Percentiles rank a stretch among this genome's conserved stretches.
These are phyloP conservation scores for Cinchona pubescens DNA, from an alignment of 257 asterid species.

Conservation along the genomic window DNA sequence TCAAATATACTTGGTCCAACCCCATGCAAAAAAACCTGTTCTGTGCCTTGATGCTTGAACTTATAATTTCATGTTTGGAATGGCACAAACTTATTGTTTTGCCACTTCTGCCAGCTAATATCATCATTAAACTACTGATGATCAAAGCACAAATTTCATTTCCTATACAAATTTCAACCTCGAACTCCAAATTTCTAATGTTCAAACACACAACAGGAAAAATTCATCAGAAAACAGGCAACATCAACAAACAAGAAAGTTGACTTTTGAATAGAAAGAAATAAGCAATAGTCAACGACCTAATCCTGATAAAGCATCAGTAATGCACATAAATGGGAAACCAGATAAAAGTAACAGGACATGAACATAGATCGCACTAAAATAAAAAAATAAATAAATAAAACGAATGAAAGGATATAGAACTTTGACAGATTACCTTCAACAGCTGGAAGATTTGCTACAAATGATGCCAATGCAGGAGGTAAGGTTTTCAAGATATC, in stretches of 20 bases:
- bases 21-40: not conserved
- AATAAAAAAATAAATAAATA: not conserved
- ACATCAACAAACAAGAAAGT: too few species aligned
- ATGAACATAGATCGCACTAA: not conserved
- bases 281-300: too few species aligned
- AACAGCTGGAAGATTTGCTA: slow-evolving; percentile 65
- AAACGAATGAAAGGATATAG: not conserved
- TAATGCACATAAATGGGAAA: not conserved
- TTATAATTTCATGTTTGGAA: too few species aligned
- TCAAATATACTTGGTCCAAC: too few species aligned
- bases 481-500: slow-evolving; percentile 59
- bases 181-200: too few species aligned
- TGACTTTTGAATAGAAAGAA: too few species aligned
- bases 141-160: not conserved
- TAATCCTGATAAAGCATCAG: not conserved
- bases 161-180: too few species aligned
- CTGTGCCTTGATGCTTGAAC: not conserved
- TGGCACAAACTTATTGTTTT: not conserved
- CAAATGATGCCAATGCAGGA: slow-evolving; percentile 67
- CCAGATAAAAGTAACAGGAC: not conserved
- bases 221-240: too few species aligned
- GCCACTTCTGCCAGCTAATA: not conserved
- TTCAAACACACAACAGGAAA: too few species aligned
- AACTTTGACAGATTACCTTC: slow-evolving; percentile 50
- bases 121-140: not conserved